Percentiles rank a stretch among this genome's conserved stretches.
phyloP scores from a whole-genome alignment of 225 moss, liverwort and hornwort species.

The Rhytidiadelphus loreus region DNA sequence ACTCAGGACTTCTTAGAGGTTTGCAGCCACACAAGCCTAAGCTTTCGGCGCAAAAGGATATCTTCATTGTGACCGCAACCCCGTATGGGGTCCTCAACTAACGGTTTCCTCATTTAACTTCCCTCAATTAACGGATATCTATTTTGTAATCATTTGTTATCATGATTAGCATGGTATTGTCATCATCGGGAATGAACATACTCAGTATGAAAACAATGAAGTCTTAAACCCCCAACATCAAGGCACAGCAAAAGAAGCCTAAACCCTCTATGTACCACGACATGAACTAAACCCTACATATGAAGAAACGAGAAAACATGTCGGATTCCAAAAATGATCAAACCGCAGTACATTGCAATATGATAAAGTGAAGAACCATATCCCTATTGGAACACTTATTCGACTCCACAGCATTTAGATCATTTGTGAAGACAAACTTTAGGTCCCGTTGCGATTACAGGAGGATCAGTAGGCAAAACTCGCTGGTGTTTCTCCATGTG shows the following conservation, averaged over 20 bases:
- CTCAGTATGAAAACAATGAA: fast-evolving
- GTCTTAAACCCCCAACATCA: fast-evolving
- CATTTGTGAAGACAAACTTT: not conserved
- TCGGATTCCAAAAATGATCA: not conserved
- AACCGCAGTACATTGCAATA: not conserved
- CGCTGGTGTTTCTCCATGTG: constrained; percentile 32
- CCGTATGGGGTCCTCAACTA: fast-evolving
- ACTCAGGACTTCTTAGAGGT: constrained; percentile 31
- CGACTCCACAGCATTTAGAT: not conserved
- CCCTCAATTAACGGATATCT: constrained; percentile 43
- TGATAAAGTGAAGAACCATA: not conserved
- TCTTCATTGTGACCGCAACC: not conserved
- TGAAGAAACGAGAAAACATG: too few species aligned
- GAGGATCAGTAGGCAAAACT: constrained; percentile 45
- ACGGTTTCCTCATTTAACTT: too few species aligned
- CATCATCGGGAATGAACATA: not conserved
- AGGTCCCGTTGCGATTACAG: not conserved
- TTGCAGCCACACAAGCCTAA: not conserved
- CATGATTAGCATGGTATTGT: constrained; percentile 31
- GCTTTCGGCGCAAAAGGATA: not conserved
- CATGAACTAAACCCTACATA: too few species aligned
- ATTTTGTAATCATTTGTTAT: constrained; percentile 8
- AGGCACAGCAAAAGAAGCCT: not conserved
- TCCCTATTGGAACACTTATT: not conserved
- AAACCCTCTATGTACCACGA: not conserved